Evolutionary conservation across 2,329 filamentous ascomycete genomes (phyloP).

Genomic region (Fusarium pseudograminearum): DNA sequence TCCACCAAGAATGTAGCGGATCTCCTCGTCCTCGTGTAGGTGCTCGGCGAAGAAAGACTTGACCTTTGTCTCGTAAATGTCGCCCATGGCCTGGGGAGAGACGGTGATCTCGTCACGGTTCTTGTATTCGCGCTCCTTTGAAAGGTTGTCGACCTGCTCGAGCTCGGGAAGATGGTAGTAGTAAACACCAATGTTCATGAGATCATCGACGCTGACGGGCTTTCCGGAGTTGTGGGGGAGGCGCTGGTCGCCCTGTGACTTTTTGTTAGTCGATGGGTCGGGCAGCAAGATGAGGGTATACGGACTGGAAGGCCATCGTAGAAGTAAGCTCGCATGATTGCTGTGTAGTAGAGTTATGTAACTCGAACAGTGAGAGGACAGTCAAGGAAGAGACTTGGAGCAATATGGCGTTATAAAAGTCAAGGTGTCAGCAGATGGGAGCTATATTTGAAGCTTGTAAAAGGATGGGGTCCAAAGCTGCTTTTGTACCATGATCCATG

Average conservation of each 20-base stretch:
- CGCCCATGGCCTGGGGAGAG: slow-evolving; percentile 86
- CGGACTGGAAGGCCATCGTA: slow-evolving; percentile 68
- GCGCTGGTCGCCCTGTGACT: slow-evolving; percentile 87
- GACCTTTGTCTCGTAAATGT: slow-evolving; percentile 91
- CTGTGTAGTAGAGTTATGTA: neutral
- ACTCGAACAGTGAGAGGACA: neutral
- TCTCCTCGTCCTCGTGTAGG: slow-evolving; percentile 98
- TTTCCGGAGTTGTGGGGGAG: slow-evolving; percentile 88
- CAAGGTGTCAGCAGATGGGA: slow-evolving; percentile 15
- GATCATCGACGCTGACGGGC: slow-evolving; percentile 71
- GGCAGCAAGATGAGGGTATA: slow-evolving; percentile 22
- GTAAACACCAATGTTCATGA: slow-evolving; percentile 81
- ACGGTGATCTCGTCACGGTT: slow-evolving; percentile 95
- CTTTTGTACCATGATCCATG: slow-evolving; percentile 29
- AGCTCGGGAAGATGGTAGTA: slow-evolving; percentile 78
- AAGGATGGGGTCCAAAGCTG: slow-evolving; percentile 17
- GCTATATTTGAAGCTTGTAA: slow-evolving; percentile 28
- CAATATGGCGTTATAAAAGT: neutral
- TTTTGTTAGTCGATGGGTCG: slow-evolving; percentile 16
- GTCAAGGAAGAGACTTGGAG: neutral
- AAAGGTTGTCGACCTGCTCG: slow-evolving; percentile 78
- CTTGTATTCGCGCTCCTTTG: slow-evolving; percentile 82
- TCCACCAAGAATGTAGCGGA: slow-evolving; percentile 90
- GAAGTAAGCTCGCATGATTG: slow-evolving; percentile 68
- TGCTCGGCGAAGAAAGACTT: slow-evolving; percentile 96